Evolutionary conservation across 352 stramenopile species (phyloP), one percentile per base, ranked within the genome.

Genomic region (Globisporangium takayamanum): DNA sequence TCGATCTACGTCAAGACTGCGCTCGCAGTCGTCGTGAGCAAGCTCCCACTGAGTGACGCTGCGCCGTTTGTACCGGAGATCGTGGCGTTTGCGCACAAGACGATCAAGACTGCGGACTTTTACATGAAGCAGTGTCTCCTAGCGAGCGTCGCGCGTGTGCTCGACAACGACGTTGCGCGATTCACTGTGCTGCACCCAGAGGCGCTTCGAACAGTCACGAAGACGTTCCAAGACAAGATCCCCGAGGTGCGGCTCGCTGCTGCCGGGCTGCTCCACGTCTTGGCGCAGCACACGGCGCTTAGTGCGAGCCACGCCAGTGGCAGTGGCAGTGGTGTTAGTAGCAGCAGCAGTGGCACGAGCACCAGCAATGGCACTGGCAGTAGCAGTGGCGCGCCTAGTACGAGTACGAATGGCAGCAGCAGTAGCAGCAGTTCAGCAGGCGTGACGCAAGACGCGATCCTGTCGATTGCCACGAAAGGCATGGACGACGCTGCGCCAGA

Each of bases 101-200:
- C 68, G 50, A 63, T 89, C 28, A 78, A 80, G 36, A 54, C 72
- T 2, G 79, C 75, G 18, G 86, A 95, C 62, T 88, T 86, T 49
- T 94, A 87, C 60, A 69, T 94, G 61, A 89, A 89, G 55, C 84
- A 92, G 61, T 78, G 71, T 42, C 66, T 95, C 8, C 56, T 95
- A 16, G 80, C 90, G 54, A 86, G 72, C 55, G 60, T 89, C 36
- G 63, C 72, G n/a, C 72, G 81, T 42, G 73, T 84, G 28, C 64
- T 95, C 2, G 63, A 73, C 42, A 65, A 63, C 33, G 74, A 79
- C 28, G 68, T 69, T 0, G 72, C 56, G 6, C 60, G 80, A 11
- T 52, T 90, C 8, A 53, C 66, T 6, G n/a, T 54, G 5, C 78
- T 80, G 50, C 82, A 91, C 45, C 47, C 66, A 2, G 86, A 95